phyloP scores from a whole-genome alignment of 2,329 filamentous ascomycete genomes.

The Didymella pinodella region DNA sequence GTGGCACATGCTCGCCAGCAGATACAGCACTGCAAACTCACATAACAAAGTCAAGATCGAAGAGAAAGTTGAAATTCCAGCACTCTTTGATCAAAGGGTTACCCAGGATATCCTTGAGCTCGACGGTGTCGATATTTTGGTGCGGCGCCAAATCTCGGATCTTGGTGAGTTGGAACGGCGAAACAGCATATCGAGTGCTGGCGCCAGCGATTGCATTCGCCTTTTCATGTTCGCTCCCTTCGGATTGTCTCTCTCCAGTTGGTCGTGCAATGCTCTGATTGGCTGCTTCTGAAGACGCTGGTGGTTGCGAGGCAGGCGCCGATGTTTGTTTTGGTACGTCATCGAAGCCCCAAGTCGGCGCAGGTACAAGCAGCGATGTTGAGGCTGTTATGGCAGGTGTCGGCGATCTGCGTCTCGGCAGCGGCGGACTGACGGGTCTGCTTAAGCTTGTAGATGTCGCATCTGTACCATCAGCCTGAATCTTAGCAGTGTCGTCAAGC shows the following conservation, averaged over 20 bases:
- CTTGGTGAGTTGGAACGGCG: slow-evolving; percentile 75
- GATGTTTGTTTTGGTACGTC: slow-evolving; percentile 25
- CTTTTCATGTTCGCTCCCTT: neutral
- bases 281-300: neutral
- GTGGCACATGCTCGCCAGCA: too few relatives aligned
- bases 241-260: neutral
- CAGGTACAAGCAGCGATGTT: neutral
- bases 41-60: slow-evolving; percentile 70
- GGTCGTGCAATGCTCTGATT: neutral
- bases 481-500: slow-evolving; percentile 14
- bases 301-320: slow-evolving; percentile 1
- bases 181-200: slow-evolving; percentile 52
- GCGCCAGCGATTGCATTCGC: neutral
- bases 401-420: slow-evolving; percentile 23
- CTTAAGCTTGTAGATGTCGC: slow-evolving; percentile 6
- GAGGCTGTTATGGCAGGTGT: neutral
- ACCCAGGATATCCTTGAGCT: slow-evolving; percentile 72
- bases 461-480: slow-evolving; percentile 3
- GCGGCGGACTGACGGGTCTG: slow-evolving; percentile 43
- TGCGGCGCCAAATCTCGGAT: slow-evolving; percentile 68
- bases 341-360: slow-evolving; percentile 28
- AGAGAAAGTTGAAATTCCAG: slow-evolving; percentile 75
- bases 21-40: slow-evolving; percentile 26
- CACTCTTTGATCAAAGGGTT: slow-evolving; percentile 76
- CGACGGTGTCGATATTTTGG: slow-evolving; percentile 72